Base-by-base conservation (phyloP, 345 rosid genomes). In the Leavenworthia alabamica region DNA sequence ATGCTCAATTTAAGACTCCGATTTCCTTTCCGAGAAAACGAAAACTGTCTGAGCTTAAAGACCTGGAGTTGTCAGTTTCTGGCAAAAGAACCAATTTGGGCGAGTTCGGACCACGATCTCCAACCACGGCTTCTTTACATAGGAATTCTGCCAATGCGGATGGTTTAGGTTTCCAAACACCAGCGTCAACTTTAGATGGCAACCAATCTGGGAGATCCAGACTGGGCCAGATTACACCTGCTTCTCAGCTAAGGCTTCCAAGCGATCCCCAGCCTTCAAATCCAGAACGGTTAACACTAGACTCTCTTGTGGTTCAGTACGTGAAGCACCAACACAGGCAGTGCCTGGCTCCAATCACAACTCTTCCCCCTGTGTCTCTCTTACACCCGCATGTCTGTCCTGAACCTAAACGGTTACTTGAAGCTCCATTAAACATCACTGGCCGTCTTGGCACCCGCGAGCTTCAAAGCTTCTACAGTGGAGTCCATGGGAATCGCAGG, bases 321-420 rank as follows among this genome's bases (percentile, higher is more conserved):
- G 72, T 93, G 73, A 93, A 93, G 77, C 97, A 93, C 62, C 99
- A 89, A 62, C 99, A 93, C 77, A 89, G 99, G 46, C 99, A 93
- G 71, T 93, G 99, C 73, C 94, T 86, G 55, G 99, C 99, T 68
- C 99, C 99, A 39, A 83, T 93, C 66, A 89, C 99, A 5, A 93
- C 99, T 66, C 90, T 93, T 49, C 99, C 99, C 8, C 97, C 99
- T 16, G 85, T 93, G 67, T 89, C 97, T 62, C 91, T 93, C 42
- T 61, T 93, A 49, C 96, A 93, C 43, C 96, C 89, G 15, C 99
- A 93, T 78, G 81, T 87, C 66, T 93, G 99, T 74, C 97, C 99
- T 28, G 97, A 89, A 62, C 99, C 97, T 28, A 93, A 84, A 71
- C 76, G 96, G 70, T 76, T 88, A 72, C 83, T 87, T 62, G 99